Evolutionary conservation across 208 protist species (phyloP), one percentile per base, ranked within the genome.

Genomic region (Trichomonas vaginalis): DNA sequence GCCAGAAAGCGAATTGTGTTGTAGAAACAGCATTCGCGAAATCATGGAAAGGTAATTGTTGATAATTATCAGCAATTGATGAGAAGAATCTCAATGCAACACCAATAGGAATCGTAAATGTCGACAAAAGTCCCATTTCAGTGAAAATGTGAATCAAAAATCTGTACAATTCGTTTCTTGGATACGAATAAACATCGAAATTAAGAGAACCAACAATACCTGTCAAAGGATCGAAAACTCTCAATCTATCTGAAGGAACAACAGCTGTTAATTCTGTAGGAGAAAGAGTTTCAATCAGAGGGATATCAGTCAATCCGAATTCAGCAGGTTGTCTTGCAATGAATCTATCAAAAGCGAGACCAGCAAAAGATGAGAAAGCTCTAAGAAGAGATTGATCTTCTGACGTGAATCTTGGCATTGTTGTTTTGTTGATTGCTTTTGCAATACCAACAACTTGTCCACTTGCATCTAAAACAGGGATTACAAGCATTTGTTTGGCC

Each of bases 381-480:
- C 86, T 42, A 35, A 92, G 17, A 35, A 92, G 27, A 35, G 40
- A 37, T 92, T 92, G 86, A 47, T 92, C 86, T 92, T 92, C 86
- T 56, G 42, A 40, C 37, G 86, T 92, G 45, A 92, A 92, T 56
- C 37, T 35, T 17, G 40, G 45, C 45, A 51, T 92, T 35, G n/a
- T 42, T 51, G 17, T 92, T 45, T 92, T 92, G 45, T 92, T 92
- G 27, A 92, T n/a, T 17, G 45, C 86, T 51, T 92, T 39, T 39
- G 45, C 86, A 39, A 92, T 45, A 39, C 86, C 86, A 39, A 92
- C 86, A 51, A 92, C 46, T 92, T 92, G 86, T 17, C 86, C 86
- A 39, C n/a, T 45, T 1, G 45, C 86, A 92, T 92, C 86, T 10
- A 92, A n/a, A 35, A 92, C 86, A 39, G 86, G 86, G 39, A 92